Conservation (phyloP, 257 asterid genomes). For the Solanum chiquidenum region DNA sequence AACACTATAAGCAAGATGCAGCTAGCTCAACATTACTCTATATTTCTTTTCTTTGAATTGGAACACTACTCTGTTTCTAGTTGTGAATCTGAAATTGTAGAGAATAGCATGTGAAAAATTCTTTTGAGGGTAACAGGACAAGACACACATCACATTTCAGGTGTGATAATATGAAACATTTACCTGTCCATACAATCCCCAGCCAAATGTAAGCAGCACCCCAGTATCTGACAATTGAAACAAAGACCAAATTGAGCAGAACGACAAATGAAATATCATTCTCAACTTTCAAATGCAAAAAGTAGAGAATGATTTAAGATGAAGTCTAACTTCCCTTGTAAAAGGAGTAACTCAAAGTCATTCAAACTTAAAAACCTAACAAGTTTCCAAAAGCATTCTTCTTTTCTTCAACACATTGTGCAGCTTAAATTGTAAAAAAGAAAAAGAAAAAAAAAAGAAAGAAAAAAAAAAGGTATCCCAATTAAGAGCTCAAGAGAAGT, state of each 20-base stretch:
- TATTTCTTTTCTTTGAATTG: not conserved
- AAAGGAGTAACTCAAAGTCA: not conserved
- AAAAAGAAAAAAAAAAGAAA: no score
- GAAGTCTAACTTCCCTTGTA: not conserved
- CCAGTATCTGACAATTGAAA: slow-evolving; percentile 44
- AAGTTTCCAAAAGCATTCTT: not conserved
- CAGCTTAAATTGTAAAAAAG: not conserved
- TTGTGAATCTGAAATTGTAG: not conserved
- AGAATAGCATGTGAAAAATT: not conserved
- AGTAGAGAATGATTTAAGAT: not conserved
- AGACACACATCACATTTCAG: not conserved
- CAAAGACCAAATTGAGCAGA: not conserved
- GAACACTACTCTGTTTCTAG: not conserved
- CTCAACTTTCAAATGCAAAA: not conserved
- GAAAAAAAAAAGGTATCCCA: not conserved
- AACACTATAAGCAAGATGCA: not conserved
- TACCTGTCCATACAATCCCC: slow-evolving; percentile 82
- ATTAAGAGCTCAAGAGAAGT: not conserved
- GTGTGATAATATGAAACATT: not conserved
- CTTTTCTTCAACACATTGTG: not conserved
- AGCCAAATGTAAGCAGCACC: slow-evolving; percentile 62
- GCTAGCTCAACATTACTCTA: not conserved
- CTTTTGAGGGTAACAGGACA: not conserved
- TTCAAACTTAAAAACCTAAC: not conserved
- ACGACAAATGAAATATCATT: not conserved